A percentile compares a stretch with the other conserved stretches of the same genome.
Conservation (phyloP, 768 basidiomycete genomes). For the Lactarius hengduanensis region DNA sequence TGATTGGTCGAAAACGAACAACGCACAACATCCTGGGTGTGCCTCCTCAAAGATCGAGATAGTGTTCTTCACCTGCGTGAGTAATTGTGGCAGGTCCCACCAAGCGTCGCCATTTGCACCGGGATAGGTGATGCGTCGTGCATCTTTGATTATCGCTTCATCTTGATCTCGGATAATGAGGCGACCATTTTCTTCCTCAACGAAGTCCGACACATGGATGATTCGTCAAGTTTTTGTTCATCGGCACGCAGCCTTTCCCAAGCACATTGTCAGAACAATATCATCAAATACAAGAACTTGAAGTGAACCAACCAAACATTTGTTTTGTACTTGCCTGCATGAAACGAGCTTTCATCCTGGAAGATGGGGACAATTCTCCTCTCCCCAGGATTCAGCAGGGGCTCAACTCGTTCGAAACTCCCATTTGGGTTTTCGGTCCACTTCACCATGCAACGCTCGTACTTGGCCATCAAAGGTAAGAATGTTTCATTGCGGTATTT, state of each 20-base stretch:
- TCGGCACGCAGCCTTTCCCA: too few species aligned
- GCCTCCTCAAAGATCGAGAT: neutral
- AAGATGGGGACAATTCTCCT: neutral
- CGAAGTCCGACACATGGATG: neutral
- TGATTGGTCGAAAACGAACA: conserved; percentile 4
- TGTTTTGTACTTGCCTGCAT: neutral
- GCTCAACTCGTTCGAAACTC: neutral
- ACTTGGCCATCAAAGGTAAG: neutral
- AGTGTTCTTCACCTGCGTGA: neutral
- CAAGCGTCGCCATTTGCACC: neutral
- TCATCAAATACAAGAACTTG: neutral
- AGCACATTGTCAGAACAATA: neutral
- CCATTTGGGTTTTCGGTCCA: neutral
- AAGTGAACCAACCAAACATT: neutral
- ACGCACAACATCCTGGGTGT: neutral
- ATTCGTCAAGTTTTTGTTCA: neutral
- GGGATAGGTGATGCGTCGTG: neutral
- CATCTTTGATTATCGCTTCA: neutral
- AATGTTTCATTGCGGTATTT: neutral
- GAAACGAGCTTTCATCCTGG: neutral
- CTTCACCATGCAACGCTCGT: neutral
- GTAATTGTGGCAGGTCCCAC: neutral
- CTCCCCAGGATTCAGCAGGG: neutral
- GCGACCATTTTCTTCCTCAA: neutral
- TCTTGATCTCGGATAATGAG: neutral